These are phyloP conservation scores for Paecilomyces fulvus DNA, from an alignment of 2,329 filamentous ascomycete species.

Conservation along the genomic window DNA sequence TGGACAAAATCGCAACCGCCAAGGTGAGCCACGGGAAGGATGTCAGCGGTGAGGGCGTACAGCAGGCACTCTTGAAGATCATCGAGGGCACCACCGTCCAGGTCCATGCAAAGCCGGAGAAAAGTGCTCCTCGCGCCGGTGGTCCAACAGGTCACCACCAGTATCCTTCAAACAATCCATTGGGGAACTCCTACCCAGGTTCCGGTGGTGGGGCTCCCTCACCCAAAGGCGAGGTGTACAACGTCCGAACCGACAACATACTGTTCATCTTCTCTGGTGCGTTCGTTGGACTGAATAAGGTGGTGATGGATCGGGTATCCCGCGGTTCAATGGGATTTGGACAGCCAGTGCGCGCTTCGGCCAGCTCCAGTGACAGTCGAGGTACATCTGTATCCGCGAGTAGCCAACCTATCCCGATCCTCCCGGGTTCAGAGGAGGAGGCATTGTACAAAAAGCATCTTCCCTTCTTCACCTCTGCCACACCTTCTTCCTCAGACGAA, in stretches of 20 bases:
- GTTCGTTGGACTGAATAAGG: constrained; percentile 85
- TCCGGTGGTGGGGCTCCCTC: constrained; percentile 21
- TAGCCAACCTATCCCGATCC: constrained; percentile 39
- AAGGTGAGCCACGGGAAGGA: constrained; percentile 86
- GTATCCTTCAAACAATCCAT: constrained; percentile 31
- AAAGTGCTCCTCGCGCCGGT: constrained; percentile 30
- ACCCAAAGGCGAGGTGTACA: constrained; percentile 52
- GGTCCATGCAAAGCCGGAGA: constrained; percentile 66
- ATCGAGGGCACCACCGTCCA: constrained; percentile 93
- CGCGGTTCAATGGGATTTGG: constrained; percentile 87
- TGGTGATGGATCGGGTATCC: constrained; percentile 76
- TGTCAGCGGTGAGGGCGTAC: constrained; percentile 91
- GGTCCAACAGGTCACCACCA: constrained; percentile 23
- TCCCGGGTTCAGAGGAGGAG: constrained; percentile 59
- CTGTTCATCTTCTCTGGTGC: constrained; percentile 95
- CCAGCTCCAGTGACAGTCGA: constrained; percentile 20
- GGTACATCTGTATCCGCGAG: constrained; percentile 13
- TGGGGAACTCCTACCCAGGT: constrained; percentile 20
- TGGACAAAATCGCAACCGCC: constrained; percentile 90
- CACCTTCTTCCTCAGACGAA: constrained; percentile 26
- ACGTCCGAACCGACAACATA: constrained; percentile 90
- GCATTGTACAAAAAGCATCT: constrained; percentile 50
- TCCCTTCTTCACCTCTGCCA: constrained; percentile 53
- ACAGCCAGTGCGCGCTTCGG: constrained; percentile 58
- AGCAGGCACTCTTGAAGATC: constrained; percentile 90